These are phyloP conservation scores for Crithidia mellificae DNA, from an alignment of 208 protist species.

Conservation along the genomic window DNA sequence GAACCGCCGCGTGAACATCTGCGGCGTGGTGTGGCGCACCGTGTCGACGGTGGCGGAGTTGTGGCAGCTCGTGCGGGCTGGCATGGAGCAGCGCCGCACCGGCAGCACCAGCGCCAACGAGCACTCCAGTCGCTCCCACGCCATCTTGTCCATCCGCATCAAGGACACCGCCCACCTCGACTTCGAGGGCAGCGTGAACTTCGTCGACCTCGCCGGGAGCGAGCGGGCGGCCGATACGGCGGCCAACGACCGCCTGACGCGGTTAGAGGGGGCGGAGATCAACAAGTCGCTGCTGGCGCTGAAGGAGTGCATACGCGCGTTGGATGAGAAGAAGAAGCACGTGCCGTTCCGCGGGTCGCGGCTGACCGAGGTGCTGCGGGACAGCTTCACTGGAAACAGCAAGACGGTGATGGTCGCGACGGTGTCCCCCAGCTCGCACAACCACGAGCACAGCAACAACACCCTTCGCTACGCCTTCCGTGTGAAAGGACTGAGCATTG, in stretches of 20 bases:
- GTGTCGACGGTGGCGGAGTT: constrained; percentile 63
- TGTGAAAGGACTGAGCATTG: constrained; percentile 81
- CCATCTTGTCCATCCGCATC: constrained; percentile 75
- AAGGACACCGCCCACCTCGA: constrained; percentile 44
- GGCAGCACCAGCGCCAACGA: constrained; percentile 91
- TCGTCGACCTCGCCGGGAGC: constrained; percentile 98
- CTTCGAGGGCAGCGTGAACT: constrained; percentile 80
- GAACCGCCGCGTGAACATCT: constrained; percentile 87
- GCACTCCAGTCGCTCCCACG: constrained; percentile 88
- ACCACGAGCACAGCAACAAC: constrained; percentile 96
- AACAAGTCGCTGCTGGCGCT: constrained; percentile 99
- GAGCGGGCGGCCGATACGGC: constrained; percentile 95
- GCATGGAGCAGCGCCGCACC: constrained; percentile 79
- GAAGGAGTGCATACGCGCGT: constrained; percentile 98
- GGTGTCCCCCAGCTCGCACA: constrained; percentile 83
- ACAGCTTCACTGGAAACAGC: constrained; percentile 96
- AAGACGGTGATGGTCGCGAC: constrained; percentile 96
- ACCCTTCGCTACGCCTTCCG: constrained; percentile 97
- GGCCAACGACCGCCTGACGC: constrained; percentile 87
- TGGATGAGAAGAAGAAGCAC: constrained; percentile 93
- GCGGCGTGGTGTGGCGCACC: constrained; percentile 84
- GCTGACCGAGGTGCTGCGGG: constrained; percentile 95
- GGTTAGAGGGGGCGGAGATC: constrained; percentile 98
- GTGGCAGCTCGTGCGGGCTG: constrained; percentile 69
- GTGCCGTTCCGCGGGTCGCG: constrained; percentile 96